Conservation (phyloP, 352 stramenopile species). For the Pythium dissotocum region DNA sequence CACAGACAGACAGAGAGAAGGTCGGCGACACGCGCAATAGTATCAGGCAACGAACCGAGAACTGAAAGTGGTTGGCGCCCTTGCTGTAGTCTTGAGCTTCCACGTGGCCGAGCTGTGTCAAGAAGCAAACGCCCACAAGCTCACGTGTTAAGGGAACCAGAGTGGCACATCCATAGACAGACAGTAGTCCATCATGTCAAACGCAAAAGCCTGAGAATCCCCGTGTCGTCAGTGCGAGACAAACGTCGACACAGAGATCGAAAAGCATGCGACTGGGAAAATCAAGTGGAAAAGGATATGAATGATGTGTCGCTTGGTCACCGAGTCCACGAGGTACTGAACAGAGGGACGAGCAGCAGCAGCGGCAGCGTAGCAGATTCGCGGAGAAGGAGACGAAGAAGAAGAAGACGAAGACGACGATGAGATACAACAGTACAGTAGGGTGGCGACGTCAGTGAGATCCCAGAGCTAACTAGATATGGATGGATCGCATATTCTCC, state of each 20-base stretch:
- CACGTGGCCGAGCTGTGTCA: slow-evolving; percentile 71
- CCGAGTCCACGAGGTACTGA: slow-evolving; percentile 85
- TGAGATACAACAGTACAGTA: background rate
- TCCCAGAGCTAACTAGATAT: background rate
- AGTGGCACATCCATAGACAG: background rate
- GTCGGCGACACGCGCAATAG: background rate
- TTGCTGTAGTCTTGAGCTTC: slow-evolving; percentile 57
- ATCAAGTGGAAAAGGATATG: slow-evolving; percentile 59
- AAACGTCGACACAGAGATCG: slow-evolving; percentile 8
- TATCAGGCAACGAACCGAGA: slow-evolving; percentile 56
- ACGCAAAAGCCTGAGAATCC: too few species aligned
- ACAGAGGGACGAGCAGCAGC: background rate
- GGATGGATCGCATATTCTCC: background rate
- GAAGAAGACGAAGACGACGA: too few species aligned
- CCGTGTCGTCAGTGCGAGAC: slow-evolving; percentile 33
- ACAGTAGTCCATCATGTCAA: background rate
- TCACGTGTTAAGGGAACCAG: slow-evolving; percentile 1
- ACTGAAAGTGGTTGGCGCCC: slow-evolving; percentile 84
- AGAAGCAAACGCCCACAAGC: background rate
- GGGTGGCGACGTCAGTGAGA: background rate
- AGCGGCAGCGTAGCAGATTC: background rate
- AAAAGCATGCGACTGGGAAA: background rate
- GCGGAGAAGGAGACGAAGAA: background rate
- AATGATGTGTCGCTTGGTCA: slow-evolving; percentile 85
- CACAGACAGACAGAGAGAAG: slow-evolving; percentile 6